phyloP scores from a whole-genome alignment of 495 filamentous ascomycete genomes.

The Immersiella caudata region DNA sequence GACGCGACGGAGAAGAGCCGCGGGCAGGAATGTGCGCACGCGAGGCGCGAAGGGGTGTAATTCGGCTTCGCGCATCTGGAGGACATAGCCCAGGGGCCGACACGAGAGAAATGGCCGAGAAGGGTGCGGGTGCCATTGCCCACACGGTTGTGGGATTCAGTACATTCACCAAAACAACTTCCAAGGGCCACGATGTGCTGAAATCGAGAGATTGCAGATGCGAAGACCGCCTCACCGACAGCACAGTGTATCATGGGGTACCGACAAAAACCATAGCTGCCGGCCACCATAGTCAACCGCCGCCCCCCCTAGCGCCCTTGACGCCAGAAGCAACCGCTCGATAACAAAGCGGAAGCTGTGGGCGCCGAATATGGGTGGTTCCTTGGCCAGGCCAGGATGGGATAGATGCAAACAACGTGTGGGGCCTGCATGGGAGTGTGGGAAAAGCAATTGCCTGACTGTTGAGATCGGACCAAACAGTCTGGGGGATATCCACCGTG shows the following conservation, averaged over 20 bases:
- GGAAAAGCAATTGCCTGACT: not conserved
- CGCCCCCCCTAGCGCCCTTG: not conserved
- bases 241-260: not conserved
- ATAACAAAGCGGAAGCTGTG: not conserved
- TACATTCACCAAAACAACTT: slow-evolving; percentile 1
- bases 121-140: not conserved
- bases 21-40: slow-evolving; percentile 27
- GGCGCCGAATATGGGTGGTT: not conserved
- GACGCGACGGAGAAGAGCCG: slow-evolving; percentile 21
- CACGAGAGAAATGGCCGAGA: slow-evolving; percentile 24
- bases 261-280: not conserved
- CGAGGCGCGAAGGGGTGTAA: slow-evolving; percentile 17
- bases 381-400: not conserved
- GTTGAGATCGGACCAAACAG: not conserved
- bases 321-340: not conserved
- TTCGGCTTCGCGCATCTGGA: slow-evolving; percentile 5
- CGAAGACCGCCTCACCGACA: not conserved
- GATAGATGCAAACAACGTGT: slow-evolving; percentile 1
- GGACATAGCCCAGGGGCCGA: slow-evolving; percentile 16
- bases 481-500: not conserved
- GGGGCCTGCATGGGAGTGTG: not conserved
- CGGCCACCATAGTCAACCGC: not conserved
- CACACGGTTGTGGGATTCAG: slow-evolving; percentile 5
- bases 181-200: slow-evolving; percentile 2
- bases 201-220: slow-evolving; percentile 1